Evolutionary conservation across 768 basidiomycete species (phyloP).

Genomic region (Lactifluus piperatus): DNA sequence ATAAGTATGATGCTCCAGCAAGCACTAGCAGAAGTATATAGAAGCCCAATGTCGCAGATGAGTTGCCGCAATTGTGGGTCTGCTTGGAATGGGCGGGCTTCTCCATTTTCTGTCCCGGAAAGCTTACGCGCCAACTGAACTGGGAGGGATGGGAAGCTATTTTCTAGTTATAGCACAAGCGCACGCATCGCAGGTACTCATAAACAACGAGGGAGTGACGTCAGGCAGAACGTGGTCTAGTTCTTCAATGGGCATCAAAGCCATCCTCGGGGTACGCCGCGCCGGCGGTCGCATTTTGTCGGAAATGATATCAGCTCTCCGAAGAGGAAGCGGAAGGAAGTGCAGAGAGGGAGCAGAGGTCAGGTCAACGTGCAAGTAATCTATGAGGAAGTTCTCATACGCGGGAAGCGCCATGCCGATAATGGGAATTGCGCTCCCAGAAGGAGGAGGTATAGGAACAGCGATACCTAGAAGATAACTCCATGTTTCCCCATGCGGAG

Average conservation of each 20-base stretch:
- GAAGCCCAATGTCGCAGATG: too few relatives aligned
- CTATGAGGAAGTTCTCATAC: slow-evolving; percentile 8
- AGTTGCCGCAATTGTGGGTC: neutral
- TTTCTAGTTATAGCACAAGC: slow-evolving; percentile 4
- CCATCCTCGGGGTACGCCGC: slow-evolving; percentile 5
- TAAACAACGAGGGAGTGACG: slow-evolving; percentile 2
- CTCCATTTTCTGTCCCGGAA: neutral
- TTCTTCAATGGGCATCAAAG: neutral
- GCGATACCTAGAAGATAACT: slow-evolving; percentile 1
- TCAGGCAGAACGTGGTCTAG: slow-evolving; percentile 16
- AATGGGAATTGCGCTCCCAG: neutral
- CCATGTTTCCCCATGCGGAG: slow-evolving; percentile 4
- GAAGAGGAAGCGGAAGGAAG: slow-evolving; percentile 12
- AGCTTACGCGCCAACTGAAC: neutral
- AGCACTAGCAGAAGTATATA: neutral
- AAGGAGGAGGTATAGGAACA: neutral
- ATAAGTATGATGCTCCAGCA: neutral
- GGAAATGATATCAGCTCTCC: slow-evolving; percentile 15
- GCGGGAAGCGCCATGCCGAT: slow-evolving; percentile 1
- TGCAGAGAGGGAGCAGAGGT: neutral
- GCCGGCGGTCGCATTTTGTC: slow-evolving; percentile 7
- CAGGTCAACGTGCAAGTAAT: slow-evolving; percentile 14
- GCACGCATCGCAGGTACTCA: neutral
- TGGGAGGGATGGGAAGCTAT: neutral
- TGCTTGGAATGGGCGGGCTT: neutral